A percentile compares a stretch with the other conserved stretches of the same genome.
Evolutionary conservation across 2,329 filamentous ascomycete species (phyloP).

Genomic region (Lasiodiplodia citricola): DNA sequence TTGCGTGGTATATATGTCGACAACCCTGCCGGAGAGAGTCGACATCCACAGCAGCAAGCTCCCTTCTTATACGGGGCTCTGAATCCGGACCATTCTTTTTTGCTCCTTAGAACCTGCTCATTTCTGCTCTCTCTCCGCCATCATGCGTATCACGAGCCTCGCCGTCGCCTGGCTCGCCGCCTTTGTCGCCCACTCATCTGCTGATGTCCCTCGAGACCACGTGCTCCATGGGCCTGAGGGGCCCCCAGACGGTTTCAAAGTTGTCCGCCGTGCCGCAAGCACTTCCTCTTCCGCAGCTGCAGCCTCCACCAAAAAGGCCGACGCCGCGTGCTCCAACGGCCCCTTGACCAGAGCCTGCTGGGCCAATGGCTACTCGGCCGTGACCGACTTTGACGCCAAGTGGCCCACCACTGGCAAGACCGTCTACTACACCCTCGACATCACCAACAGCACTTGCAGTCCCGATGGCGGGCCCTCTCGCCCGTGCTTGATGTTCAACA

Average conservation of each 20-base stretch:
- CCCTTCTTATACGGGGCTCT: not conserved
- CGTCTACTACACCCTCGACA: conserved; percentile 44
- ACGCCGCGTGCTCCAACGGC: conserved; percentile 43
- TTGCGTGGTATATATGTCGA: conserved; percentile 8
- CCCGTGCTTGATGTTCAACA: conserved; percentile 45
- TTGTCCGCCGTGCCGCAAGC: not conserved
- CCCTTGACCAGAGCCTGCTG: conserved; percentile 48
- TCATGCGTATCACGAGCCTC: conserved; percentile 32
- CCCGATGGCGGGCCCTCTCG: conserved; percentile 44
- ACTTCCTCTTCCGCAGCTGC: conserved; percentile 22
- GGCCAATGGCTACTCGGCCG: conserved; percentile 50
- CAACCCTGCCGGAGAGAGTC: not conserved
- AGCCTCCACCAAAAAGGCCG: conserved; percentile 29
- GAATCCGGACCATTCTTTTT: not conserved
- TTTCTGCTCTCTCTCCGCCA: not conserved
- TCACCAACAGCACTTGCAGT: conserved; percentile 49
- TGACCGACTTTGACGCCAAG: conserved; percentile 53
- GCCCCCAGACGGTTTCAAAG: not conserved
- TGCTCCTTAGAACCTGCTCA: not conserved
- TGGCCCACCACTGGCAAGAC: conserved; percentile 40
- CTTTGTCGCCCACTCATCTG: conserved; percentile 3
- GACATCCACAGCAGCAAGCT: not conserved
- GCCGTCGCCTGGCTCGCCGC: conserved; percentile 31
- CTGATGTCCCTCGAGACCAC: not conserved
- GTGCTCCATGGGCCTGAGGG: no score